phyloP scores from a whole-genome alignment of 805 yeast genomes.

The Ogataea minuta region DNA sequence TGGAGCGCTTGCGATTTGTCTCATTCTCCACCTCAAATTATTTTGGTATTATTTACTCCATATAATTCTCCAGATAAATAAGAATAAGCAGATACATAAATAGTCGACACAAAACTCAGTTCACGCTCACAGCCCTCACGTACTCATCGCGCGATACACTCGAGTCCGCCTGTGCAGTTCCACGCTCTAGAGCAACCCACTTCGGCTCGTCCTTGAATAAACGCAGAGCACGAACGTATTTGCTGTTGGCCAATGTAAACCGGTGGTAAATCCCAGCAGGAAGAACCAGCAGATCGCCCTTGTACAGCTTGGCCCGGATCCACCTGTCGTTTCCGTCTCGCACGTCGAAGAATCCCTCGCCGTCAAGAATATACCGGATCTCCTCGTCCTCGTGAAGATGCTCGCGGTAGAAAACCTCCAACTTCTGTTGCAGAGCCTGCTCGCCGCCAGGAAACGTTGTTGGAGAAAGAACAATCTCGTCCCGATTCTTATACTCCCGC shows the following conservation, averaged over 20 bases:
- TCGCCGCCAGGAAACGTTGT: constrained; percentile 62
- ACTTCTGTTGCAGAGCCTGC: constrained; percentile 56
- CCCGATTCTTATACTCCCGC: constrained; percentile 79
- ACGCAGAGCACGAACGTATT: constrained; percentile 73
- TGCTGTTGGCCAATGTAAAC: constrained; percentile 67
- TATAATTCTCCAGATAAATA: not conserved
- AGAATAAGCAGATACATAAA: not conserved
- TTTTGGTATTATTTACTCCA: not conserved
- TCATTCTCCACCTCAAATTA: too few species aligned
- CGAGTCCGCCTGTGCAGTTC: constrained; percentile 37
- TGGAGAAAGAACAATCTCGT: constrained; percentile 59
- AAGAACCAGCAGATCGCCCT: constrained; percentile 66
- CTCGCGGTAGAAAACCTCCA: constrained; percentile 71
- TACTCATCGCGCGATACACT: constrained; percentile 48
- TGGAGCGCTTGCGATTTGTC: not conserved
- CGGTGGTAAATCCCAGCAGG: constrained; percentile 97
- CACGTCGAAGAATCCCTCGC: constrained; percentile 90
- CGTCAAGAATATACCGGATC: constrained; percentile 84
- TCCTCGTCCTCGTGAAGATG: constrained; percentile 98
- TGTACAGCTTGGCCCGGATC: constrained; percentile 68
- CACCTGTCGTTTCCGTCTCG: constrained; percentile 60
- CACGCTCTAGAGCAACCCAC: constrained; percentile 82
- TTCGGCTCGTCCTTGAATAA: constrained; percentile 93
- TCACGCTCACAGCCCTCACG: constrained; percentile 30
- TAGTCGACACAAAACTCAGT: constrained; percentile 1